Evolutionary conservation across 2,329 filamentous ascomycete genomes (phyloP), one percentile per base, ranked within the genome.

Genomic region (Cercospora sojina): DNA sequence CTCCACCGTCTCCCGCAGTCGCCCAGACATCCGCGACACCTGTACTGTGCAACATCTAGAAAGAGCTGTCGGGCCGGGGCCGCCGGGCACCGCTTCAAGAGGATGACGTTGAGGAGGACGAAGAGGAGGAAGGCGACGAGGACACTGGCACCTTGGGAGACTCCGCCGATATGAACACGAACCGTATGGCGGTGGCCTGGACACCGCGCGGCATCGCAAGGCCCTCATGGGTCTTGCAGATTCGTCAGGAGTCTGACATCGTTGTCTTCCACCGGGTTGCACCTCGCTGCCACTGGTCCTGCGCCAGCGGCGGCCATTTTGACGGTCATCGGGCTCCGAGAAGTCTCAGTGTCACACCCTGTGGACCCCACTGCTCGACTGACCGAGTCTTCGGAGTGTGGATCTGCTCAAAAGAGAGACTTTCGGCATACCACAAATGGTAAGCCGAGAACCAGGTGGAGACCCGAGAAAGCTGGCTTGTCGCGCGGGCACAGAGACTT

Each of bases 381-480:
- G 47, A 27, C 1, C 2, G 35, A 38, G 12, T 7, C 13, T 7
- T 13, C 12, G 13, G 35, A 38, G 13, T 7, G 41, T 51, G 47
- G 47, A 27, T 51, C 10, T 27, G 9, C 20, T 51, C 8, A 23
- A 8, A 12, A 12, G 18, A 3, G 20, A 51, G 10, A 9, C 27
- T 56, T 56, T 35, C 53, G 53, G 53, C 25, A 32, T 32, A 31
- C 53, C 53, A 35, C n/a, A 56, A 27, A 56, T 56, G 53, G 53
- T 12, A 56, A 56, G 53, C 53, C 53, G 53, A 16, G 20, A 6
- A 3, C 10, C 13, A 27, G 23, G 27, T 31, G 53, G 53, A 32
- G 23, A 29, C 16, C 35, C 16, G 53, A 23, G n/a, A 6, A 56
- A 18, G 16, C 20, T 56, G 27, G 53, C 10, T 18, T 32, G 16